phyloP scores from a whole-genome alignment of 108 stramenopile species.

The Craspedostauros australis region DNA sequence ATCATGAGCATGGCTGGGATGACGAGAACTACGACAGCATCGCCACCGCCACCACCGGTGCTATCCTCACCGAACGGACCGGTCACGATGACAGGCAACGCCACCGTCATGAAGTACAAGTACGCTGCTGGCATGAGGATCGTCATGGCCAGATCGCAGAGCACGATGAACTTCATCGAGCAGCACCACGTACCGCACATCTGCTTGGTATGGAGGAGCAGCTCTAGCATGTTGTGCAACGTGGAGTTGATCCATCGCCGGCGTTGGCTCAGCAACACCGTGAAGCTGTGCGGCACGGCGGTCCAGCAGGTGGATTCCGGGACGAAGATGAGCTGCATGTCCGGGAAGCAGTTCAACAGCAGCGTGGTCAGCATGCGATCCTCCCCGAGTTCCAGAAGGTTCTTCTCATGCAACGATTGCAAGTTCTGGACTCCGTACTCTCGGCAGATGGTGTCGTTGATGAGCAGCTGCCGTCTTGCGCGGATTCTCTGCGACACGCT shows the following conservation, averaged over 20 bases:
- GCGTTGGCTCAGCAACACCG: too few relatives aligned
- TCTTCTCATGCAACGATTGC: slow-evolving; percentile 49
- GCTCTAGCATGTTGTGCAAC: slow-evolving; percentile 61
- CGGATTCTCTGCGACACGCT: too few relatives aligned
- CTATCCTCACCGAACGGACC: background rate
- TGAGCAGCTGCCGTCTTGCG: too few relatives aligned
- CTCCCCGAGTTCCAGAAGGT: slow-evolving; percentile 48
- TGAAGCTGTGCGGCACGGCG: slow-evolving; percentile 44
- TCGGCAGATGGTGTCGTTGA: slow-evolving; percentile 31
- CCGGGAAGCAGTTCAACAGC: slow-evolving; percentile 44
- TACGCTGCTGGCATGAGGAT: slow-evolving; percentile 49
- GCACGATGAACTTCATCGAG: slow-evolving; percentile 49
- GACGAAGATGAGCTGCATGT: slow-evolving; percentile 42
- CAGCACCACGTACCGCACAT: slow-evolving; percentile 34
- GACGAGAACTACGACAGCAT: too few relatives aligned
- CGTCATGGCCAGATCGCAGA: slow-evolving; percentile 41
- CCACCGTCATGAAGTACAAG: slow-evolving; percentile 48
- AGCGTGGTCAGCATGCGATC: slow-evolving; percentile 61
- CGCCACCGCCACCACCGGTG: too few relatives aligned
- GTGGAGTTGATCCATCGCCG: slow-evolving; percentile 63
- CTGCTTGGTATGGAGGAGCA: slow-evolving; percentile 19
- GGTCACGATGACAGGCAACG: slow-evolving; percentile 14
- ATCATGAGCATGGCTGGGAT: background rate
- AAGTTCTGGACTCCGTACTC: slow-evolving; percentile 48
- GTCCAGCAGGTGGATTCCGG: slow-evolving; percentile 54